These are phyloP conservation scores for Venturia carpophila DNA, from an alignment of 2,329 filamentous ascomycete genomes.

Conservation along the genomic window DNA sequence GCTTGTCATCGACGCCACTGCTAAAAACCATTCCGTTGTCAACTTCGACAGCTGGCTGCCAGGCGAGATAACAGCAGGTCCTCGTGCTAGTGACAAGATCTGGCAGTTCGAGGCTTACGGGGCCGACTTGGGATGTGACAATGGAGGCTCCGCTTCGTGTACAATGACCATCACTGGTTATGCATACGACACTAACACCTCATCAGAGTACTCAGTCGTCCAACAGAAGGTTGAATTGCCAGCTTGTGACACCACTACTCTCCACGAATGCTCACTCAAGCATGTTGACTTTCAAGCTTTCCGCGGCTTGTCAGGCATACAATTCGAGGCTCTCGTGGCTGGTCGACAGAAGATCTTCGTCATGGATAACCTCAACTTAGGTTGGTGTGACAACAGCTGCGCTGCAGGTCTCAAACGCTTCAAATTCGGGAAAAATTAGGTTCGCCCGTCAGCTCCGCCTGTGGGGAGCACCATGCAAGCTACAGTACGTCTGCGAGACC, in stretches of 20 bases:
- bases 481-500: not conserved
- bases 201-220: slow-evolving; percentile 29
- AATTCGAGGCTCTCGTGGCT: slow-evolving; percentile 40
- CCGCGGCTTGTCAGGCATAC: slow-evolving; percentile 39
- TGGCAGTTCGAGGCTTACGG: slow-evolving; percentile 46
- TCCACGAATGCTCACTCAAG: slow-evolving; percentile 37
- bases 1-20: slow-evolving; percentile 10
- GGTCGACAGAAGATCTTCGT: slow-evolving; percentile 35
- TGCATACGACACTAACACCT: slow-evolving; percentile 32
- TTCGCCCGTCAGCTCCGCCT: not conserved
- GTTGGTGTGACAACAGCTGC: slow-evolving; percentile 45
- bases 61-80: slow-evolving; percentile 42
- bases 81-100: slow-evolving; percentile 34
- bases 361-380: slow-evolving; percentile 42
- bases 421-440: slow-evolving; percentile 1
- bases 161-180: slow-evolving; percentile 40
- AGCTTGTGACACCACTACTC: slow-evolving; percentile 28
- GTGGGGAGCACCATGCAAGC: not conserved
- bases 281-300: slow-evolving; percentile 33
- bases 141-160: slow-evolving; percentile 33
- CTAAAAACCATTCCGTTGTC: not conserved
- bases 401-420: slow-evolving; percentile 34
- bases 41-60: slow-evolving; percentile 26
- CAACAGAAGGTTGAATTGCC: slow-evolving; percentile 29
- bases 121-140: slow-evolving; percentile 42